Evolutionary conservation across 495 filamentous ascomycete genomes (phyloP), one percentile per base, ranked within the genome.

Genomic region (Trichoderma orchidacearum): DNA sequence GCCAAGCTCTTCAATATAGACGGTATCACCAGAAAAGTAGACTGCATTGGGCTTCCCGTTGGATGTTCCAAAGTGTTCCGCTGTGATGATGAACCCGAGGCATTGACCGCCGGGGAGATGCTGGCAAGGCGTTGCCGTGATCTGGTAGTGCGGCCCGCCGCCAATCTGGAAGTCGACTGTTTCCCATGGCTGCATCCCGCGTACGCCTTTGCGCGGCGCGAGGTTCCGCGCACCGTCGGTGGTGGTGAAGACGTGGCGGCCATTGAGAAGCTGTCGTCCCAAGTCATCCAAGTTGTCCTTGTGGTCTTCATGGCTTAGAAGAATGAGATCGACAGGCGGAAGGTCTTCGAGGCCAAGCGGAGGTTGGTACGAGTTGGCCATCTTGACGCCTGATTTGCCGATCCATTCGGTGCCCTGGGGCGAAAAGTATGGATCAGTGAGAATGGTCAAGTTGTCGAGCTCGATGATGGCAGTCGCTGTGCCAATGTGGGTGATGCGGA

Each of bases 251-350:
- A 80, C 75, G 6, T 53, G 63, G 12, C 75, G 73, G 6, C 75
- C 77, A 51, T 80, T 63, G 27, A 81, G 70, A 0, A 78, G 64
- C n/a, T 34, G 35, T 11, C 67, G 68, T 11, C 70, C 66, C 1
- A 57, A 59, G 18, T 67, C 64, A 35, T 81, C 76, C 0, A 81
- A 68, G 58, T 79, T 81, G 57, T 80, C 76, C 0, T 68, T 66
- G 56, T 81, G 77, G 61, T 80, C 77, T 65, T 80, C 78, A 55
- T 81, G 76, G 62, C 72, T 75, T 8, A 81, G 68, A 4, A 81
- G 66, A 2, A 81, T 62, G 12, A 70, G 73, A 30, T 79, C 76
- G 59, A 80, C 75, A 8, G 64, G 63, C 1, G 78, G 77, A 0
- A 80, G 65, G 2, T 73, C 32, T 1, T 65, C 57, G 0, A 78